These are phyloP conservation scores for Candida railenensis DNA, from an alignment of 805 yeast genomes.

Conservation along the genomic window DNA sequence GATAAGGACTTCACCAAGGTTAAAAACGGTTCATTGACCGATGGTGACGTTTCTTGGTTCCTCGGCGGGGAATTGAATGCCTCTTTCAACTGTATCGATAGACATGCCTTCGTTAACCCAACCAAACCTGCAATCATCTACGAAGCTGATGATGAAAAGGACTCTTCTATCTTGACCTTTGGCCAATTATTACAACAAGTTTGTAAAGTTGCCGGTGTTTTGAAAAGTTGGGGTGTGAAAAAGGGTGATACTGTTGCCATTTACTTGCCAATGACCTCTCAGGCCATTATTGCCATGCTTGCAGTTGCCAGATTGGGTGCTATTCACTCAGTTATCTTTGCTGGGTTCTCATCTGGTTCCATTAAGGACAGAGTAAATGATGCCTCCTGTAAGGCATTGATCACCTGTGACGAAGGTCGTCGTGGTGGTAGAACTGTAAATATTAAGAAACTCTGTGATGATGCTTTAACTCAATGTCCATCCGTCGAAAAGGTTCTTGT, in stretches of 20 bases:
- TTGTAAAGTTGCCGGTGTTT: conserved; percentile 67
- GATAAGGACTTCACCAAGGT: conserved; percentile 70
- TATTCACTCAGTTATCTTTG: conserved; percentile 80
- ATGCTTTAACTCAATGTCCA: conserved; percentile 67
- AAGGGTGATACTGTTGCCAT: conserved; percentile 88
- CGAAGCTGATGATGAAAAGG: conserved; percentile 78
- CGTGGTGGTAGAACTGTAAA: conserved; percentile 82
- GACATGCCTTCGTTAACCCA: conserved; percentile 73
- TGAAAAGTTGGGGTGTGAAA: conserved; percentile 62
- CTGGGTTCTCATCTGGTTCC: conserved; percentile 77
- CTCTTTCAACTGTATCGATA: conserved; percentile 76
- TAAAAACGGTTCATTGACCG: conserved; percentile 59
- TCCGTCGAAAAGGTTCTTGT: conserved; percentile 69
- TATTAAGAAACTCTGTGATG: conserved; percentile 81
- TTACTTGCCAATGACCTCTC: conserved; percentile 84
- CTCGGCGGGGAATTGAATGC: conserved; percentile 79
- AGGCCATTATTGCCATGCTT: conserved; percentile 70
- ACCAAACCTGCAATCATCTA: conserved; percentile 71
- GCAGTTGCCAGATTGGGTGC: conserved; percentile 84
- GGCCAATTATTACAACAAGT: conserved; percentile 72
- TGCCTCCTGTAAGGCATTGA: conserved; percentile 68
- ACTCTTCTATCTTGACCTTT: conserved; percentile 61
- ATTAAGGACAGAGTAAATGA: conserved; percentile 69
- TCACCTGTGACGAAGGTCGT: conserved; percentile 79
- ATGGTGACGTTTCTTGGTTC: conserved; percentile 67